Percentiles rank a stretch among this genome's conserved stretches.
Evolutionary conservation across 2,329 filamentous ascomycete genomes (phyloP).

Genomic region (Colletotrichum eleusines): DNA sequence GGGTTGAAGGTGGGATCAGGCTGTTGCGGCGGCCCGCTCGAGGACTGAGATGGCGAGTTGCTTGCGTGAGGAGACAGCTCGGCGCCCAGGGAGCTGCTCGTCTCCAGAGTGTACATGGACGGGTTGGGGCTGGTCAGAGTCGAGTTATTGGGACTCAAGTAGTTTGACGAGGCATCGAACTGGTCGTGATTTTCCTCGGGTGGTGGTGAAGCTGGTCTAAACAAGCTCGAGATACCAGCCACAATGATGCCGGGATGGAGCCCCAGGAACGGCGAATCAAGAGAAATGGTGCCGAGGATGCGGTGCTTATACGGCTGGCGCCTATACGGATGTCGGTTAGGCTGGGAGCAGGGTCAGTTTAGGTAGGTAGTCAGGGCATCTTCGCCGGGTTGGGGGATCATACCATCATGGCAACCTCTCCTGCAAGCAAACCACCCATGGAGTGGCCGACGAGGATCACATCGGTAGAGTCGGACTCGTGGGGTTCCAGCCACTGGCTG

Average conservation of each 20-base stretch:
- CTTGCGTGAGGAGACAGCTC: slow-evolving; percentile 40
- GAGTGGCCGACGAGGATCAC: slow-evolving; percentile 88
- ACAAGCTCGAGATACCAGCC: slow-evolving; percentile 84
- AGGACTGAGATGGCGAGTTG: slow-evolving; percentile 30
- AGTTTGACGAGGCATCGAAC: slow-evolving; percentile 26
- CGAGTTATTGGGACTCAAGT: slow-evolving; percentile 37
- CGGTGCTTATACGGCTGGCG: slow-evolving; percentile 72
- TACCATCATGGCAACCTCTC: slow-evolving; percentile 79
- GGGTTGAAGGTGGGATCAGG: slow-evolving; percentile 79
- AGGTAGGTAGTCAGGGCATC: slow-evolving; percentile 12
- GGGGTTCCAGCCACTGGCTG: slow-evolving; percentile 83
- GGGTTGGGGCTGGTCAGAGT: slow-evolving; percentile 44
- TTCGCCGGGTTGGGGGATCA: slow-evolving; percentile 35
- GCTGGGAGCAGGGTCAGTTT: slow-evolving; percentile 45
- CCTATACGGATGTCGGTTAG: slow-evolving; percentile 50
- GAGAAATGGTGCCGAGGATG: slow-evolving; percentile 83
- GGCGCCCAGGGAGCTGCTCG: slow-evolving; percentile 42
- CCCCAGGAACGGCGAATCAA: slow-evolving; percentile 89
- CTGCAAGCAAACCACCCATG: slow-evolving; percentile 87
- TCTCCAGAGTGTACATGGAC: slow-evolving; percentile 45
- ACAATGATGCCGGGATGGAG: slow-evolving; percentile 89
- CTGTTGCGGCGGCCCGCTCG: slow-evolving; percentile 39
- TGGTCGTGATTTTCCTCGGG: slow-evolving; percentile 44
- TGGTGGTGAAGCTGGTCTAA: slow-evolving; percentile 61
- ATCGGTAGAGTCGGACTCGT: slow-evolving; percentile 80